Evolutionary conservation across 345 rosid species (phyloP).

Genomic region (Anastatica hierochuntica): DNA sequence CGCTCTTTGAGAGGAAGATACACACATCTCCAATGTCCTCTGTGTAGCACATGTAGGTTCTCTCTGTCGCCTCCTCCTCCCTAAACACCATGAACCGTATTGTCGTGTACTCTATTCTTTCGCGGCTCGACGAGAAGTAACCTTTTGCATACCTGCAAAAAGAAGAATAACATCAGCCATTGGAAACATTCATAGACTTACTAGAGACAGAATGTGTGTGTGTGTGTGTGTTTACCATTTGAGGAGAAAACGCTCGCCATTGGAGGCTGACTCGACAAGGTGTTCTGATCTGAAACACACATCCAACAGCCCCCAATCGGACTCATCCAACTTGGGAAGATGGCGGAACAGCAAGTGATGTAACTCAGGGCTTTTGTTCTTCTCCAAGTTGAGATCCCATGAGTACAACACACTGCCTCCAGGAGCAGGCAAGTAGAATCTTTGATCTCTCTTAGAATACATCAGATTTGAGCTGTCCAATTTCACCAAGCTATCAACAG

Average conservation of each 20-base stretch:
- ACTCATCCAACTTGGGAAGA: not conserved
- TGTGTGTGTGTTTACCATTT: slow-evolving; percentile 16
- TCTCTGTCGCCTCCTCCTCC: not conserved
- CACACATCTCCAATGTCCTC: slow-evolving; percentile 8
- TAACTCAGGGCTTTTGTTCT: not conserved
- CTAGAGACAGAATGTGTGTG: too few relatives aligned
- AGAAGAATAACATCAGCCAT: too few relatives aligned
- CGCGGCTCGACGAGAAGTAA: not conserved
- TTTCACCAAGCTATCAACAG: not conserved
- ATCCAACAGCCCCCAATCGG: slow-evolving; percentile 8
- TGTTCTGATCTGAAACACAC: slow-evolving; percentile 10
- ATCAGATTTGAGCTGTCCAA: not conserved
- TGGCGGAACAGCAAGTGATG: slow-evolving; percentile 4
- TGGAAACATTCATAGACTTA: too few relatives aligned
- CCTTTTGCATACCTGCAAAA: too few relatives aligned
- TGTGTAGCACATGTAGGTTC: slow-evolving; percentile 6
- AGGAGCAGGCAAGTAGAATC: slow-evolving; percentile 15
- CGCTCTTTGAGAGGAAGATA: slow-evolving; percentile 8
- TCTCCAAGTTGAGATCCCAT: slow-evolving; percentile 1
- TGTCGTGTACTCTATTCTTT: not conserved
- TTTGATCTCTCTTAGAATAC: slow-evolving; percentile 2
- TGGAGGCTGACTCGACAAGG: slow-evolving; percentile 1
- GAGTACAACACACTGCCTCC: slow-evolving; percentile 10
- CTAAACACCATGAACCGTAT: slow-evolving; percentile 10
- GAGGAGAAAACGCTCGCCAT: not conserved